Evolutionary conservation across 1,139 yeast species (phyloP), one percentile per base, ranked within the genome.

Genomic region (Candida dubliniensis): DNA sequence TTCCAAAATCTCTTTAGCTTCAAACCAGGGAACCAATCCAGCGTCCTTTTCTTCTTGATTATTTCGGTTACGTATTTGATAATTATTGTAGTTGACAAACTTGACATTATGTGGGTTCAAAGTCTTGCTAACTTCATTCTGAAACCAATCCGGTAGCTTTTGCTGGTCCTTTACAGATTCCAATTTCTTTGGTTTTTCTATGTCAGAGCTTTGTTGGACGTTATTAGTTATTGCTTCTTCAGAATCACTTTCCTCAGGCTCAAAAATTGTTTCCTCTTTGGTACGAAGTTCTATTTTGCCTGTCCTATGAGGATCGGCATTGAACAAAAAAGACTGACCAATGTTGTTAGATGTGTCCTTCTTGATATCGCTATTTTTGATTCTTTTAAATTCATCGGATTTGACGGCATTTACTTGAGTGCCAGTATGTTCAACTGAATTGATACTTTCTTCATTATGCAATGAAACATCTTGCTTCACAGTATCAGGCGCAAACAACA

Each of bases 1-100:
- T 27, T 45, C 47, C 32, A 50, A 36, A 42, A 44, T 38, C 23
- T 56, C 59, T 41, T 64, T 67, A 1, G 77, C 77, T 42, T 76
- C 81, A 31, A 60, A 61, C 76, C 79, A 77, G 0, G 79, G 65
- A 11, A 77, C 66, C 45, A 79, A 58, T 0, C 83, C 83, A 0
- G 74, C 75, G 33, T 66, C 68, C 46, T 76, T 77, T 41, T 77
- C 81, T 34, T 67, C 76, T 2, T 67, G 59, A 13, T 52, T 41
- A n/a, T 51, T 48, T 2, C 42, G 12, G 9, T 38, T 42, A 42
- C 45, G 42, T 23, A 32, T 25, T 12, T 47, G 46, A 23, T 13
- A 36, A 27, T 35, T 45, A 31, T 34, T 44, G 24, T 42, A 34
- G 12, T 44, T 26, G 3, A 51, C 37, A 43, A 49, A 49, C 34